phyloP scores from a whole-genome alignment of 2,329 filamentous ascomycete species.

The Colletotrichum falcatum region DNA sequence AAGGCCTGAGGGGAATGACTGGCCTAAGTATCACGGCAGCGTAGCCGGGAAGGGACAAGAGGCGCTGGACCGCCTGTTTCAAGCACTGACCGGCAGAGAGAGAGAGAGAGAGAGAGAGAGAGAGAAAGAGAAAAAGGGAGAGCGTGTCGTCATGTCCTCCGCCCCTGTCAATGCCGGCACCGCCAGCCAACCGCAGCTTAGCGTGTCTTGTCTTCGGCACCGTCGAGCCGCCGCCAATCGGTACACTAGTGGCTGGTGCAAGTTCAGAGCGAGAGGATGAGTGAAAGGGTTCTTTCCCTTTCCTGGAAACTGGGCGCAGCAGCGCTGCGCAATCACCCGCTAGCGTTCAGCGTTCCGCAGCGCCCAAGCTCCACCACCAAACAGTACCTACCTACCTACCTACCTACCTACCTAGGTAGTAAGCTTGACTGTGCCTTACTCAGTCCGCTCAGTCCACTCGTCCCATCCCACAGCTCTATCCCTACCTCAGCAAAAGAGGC shows the following conservation, averaged over 20 bases:
- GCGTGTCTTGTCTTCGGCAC: conserved; percentile 3
- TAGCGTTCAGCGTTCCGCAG: conserved; percentile 8
- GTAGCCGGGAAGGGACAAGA: background rate
- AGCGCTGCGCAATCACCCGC: conserved; percentile 1
- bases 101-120: too few relatives aligned
- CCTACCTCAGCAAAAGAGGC: conserved; percentile 20
- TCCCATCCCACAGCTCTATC: background rate
- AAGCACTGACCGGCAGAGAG: background rate
- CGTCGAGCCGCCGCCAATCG: conserved; percentile 2
- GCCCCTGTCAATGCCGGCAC: conserved; percentile 3
- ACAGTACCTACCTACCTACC: too few relatives aligned
- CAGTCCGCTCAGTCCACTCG: conserved; percentile 5
- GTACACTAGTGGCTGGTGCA: background rate
- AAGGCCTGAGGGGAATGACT: background rate
- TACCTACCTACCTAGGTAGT: background rate
- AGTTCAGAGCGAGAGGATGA: background rate
- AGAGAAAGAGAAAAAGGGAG: background rate
- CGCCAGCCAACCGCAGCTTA: conserved; percentile 1
- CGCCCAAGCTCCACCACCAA: too few relatives aligned
- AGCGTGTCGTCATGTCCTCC: conserved; percentile 29
- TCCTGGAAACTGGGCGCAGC: conserved; percentile 31
- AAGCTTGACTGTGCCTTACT: background rate
- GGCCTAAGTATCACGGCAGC: background rate
- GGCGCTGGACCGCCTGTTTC: conserved; percentile 10
- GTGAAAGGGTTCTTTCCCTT: background rate